Percentiles rank a stretch among this genome's conserved stretches.
These are phyloP conservation scores for Russula ochroleuca DNA, from an alignment of 768 basidiomycete species.

Conservation along the genomic window DNA sequence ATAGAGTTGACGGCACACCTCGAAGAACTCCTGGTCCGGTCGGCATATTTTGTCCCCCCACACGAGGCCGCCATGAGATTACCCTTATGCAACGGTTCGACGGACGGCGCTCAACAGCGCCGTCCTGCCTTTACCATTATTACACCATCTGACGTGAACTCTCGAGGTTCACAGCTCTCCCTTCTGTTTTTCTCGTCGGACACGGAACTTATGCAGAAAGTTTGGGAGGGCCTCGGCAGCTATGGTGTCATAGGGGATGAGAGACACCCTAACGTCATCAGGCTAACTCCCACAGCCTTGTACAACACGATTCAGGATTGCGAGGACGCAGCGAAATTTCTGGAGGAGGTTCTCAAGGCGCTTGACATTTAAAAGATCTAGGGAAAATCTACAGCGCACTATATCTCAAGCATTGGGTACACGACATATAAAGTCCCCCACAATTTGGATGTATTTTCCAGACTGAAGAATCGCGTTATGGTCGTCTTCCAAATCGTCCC, in stretches of 20 bases:
- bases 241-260: slow-evolving; percentile 90
- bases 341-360: slow-evolving; percentile 56
- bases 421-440: slow-evolving; percentile 40
- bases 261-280: slow-evolving; percentile 85
- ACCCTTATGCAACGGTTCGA: slow-evolving; percentile 28
- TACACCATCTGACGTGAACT: slow-evolving; percentile 64
- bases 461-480: slow-evolving; percentile 52
- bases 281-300: slow-evolving; percentile 79
- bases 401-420: slow-evolving; percentile 2
- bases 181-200: slow-evolving; percentile 68
- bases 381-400: neutral
- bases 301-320: slow-evolving; percentile 84
- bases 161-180: slow-evolving; percentile 85
- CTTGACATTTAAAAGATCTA: slow-evolving; percentile 20
- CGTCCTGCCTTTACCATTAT: slow-evolving; percentile 79
- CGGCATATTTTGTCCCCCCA: slow-evolving; percentile 57
- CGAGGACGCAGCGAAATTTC: slow-evolving; percentile 55
- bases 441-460: slow-evolving; percentile 43
- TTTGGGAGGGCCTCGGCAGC: slow-evolving; percentile 56
- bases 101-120: slow-evolving; percentile 6
- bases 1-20: slow-evolving; percentile 65
- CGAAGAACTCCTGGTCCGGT: slow-evolving; percentile 56
- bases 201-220: slow-evolving; percentile 61
- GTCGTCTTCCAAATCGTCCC: slow-evolving; percentile 42
- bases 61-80: slow-evolving; percentile 34